Conservation (phyloP, 1,284 basidiomycete species). For the Ceratobasidium theobromae region DNA sequence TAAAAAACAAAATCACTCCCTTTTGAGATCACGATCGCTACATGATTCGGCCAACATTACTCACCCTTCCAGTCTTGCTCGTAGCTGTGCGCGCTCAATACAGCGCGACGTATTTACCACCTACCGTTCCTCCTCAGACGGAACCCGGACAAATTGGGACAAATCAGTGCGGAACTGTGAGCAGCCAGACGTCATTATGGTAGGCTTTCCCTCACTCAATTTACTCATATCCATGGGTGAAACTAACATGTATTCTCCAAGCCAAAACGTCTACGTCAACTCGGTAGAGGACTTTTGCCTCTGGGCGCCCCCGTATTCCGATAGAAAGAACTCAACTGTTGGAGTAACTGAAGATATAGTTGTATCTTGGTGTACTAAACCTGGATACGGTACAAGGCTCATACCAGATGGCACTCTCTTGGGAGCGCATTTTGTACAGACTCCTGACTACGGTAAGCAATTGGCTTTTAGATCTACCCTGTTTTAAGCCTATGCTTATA, state of each 20-base stretch:
- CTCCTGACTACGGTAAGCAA: constrained; percentile 39
- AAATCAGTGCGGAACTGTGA: constrained; percentile 42
- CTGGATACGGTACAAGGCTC: constrained; percentile 47
- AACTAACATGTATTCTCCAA: constrained; percentile 34
- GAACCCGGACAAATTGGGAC: constrained; percentile 43
- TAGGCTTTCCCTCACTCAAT: too few species aligned
- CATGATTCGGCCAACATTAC: background rate
- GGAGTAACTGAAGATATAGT: constrained; percentile 42
- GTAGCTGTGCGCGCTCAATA: constrained; percentile 29
- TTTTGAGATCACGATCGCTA: too few species aligned
- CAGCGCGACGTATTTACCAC: constrained; percentile 36
- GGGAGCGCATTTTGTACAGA: constrained; percentile 50
- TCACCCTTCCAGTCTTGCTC: constrained; percentile 1
- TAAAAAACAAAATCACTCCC: too few species aligned
- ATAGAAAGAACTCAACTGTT: constrained; percentile 37
- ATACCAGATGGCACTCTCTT: constrained; percentile 49
- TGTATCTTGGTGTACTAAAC: constrained; percentile 44
- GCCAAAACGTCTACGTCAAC: constrained; percentile 37
- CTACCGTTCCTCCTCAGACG: constrained; percentile 34
- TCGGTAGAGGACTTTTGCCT: constrained; percentile 38
- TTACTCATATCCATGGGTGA: too few species aligned
- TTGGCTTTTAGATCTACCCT: background rate
- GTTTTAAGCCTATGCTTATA: constrained; percentile 35
- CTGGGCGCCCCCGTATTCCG: constrained; percentile 30
- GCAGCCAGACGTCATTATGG: constrained; percentile 41